phyloP scores from a whole-genome alignment of 192 early-diverging fungal genomes.

The Backusella psychrophila region DNA sequence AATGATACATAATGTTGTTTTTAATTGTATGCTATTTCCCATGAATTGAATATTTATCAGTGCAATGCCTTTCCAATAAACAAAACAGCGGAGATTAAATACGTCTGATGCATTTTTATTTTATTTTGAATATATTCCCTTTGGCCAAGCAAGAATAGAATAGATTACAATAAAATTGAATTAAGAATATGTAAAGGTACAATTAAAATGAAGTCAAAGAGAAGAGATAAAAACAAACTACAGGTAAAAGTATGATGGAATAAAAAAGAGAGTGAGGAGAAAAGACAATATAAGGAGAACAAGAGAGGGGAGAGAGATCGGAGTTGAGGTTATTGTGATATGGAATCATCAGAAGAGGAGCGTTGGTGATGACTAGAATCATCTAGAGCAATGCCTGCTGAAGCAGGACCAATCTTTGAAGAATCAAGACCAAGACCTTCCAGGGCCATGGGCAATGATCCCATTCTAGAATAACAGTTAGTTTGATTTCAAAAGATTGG shows the following conservation, averaged over 20 bases:
- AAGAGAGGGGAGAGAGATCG: background rate
- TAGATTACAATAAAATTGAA: background rate
- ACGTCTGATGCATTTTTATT: background rate
- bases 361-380: background rate
- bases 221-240: background rate
- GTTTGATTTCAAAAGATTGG: background rate
- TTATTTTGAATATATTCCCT: background rate
- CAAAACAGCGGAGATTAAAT: background rate
- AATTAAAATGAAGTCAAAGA: background rate
- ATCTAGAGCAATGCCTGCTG: background rate
- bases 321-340: background rate
- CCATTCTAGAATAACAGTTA: constrained; percentile 10
- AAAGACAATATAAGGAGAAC: background rate
- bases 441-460: background rate
- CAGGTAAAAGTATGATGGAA: background rate
- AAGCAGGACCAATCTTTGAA: background rate
- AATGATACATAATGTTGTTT: too few species aligned
- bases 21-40: too few species aligned
- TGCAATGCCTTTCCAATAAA: too few species aligned
- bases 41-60: too few species aligned
- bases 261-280: background rate
- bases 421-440: background rate
- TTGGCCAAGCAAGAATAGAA: constrained; percentile 1
- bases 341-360: background rate
- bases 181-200: constrained; percentile 7